These are phyloP conservation scores for Diospyros kaki DNA, from an alignment of 148 eudicot species.

Conservation along the genomic window DNA sequence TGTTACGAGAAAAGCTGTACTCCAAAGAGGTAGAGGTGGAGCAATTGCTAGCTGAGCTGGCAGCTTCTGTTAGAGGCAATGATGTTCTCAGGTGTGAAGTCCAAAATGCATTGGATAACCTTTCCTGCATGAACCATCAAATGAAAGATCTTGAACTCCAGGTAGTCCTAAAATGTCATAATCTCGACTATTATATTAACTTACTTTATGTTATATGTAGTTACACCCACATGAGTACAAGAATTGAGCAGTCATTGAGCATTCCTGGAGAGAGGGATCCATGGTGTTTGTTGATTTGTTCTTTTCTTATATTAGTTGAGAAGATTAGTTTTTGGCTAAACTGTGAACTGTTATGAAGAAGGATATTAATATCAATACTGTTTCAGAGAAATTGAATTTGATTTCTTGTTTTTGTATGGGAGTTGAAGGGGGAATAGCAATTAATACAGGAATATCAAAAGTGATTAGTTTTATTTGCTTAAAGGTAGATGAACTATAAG, in stretches of 20 bases:
- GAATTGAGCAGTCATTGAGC: neutral
- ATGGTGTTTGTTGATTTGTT: neutral
- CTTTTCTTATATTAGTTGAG: neutral
- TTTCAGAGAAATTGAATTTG: too few species aligned
- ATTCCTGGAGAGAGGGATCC: neutral
- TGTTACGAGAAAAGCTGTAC: slow-evolving; percentile 73
- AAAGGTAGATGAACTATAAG: too few species aligned
- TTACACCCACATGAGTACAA: neutral
- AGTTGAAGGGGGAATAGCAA: too few species aligned
- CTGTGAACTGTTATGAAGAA: neutral
- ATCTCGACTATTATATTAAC: neutral
- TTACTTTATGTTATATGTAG: neutral
- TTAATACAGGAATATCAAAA: too few species aligned
- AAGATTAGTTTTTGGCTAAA: neutral
- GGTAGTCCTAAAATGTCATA: slow-evolving; percentile 28
- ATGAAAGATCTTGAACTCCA: slow-evolving; percentile 86
- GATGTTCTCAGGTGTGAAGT: slow-evolving; percentile 76
- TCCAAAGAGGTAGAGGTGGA: slow-evolving; percentile 65
- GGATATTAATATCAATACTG: too few species aligned
- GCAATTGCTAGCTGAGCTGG: slow-evolving; percentile 82
- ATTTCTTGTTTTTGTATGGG: too few species aligned
- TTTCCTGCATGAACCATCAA: slow-evolving; percentile 71
- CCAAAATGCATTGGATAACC: slow-evolving; percentile 67
- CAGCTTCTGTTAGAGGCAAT: slow-evolving; percentile 68
- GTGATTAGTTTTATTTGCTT: neutral